Base-by-base conservation (phyloP, 768 basidiomycete species). In the Daedaleopsis nitida region DNA sequence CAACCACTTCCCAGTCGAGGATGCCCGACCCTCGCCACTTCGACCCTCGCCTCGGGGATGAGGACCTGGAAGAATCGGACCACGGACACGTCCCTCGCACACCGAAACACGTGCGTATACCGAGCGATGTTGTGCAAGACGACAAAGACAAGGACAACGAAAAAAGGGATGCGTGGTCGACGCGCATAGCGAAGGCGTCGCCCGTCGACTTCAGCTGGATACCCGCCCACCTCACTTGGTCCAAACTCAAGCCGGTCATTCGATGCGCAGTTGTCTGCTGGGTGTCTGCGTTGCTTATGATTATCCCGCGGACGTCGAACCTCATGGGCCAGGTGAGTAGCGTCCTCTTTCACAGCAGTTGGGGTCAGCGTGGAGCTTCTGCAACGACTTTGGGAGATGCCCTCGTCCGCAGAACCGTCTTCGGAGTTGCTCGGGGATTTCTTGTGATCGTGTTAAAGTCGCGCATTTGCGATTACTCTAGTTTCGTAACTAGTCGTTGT, bases 201-300 rank as follows among this genome's bases (percentile, higher is more conserved):
- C 81, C 80, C 0, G 10, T 62, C 21, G 53, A 66, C 55, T 62
- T 85, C 38, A 70, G 72, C 35, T 91, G 89, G 89, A 81, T 89
- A 21, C 76, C 79, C 1, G 75, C 72, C 16, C 89, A 86, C 59
- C 81, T 76, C 71, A 82, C 74, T 0, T 86, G 83, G 81, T 73
- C 82, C 17, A 86, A 83, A 66, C 60, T 86, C 65, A 88, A 87
- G 72, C 85, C 87, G 3, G 83, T 80, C 11, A 74, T 91, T 42
- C 83, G 90, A 56, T 83, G 83, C 63, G 82, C 87, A 13, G 53
- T 86, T 43, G 76, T 83, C 0, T 88, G 81, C 17, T 92, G 88
- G 87, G 64, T 88, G 1, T 76, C 84, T 19, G 69, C 81, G 0
- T 68, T 90, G 11, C 68, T 91, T 4, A 84, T 91, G 68, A 71